phyloP scores from a whole-genome alignment of 2,329 filamentous ascomycete genomes.

The Penicillium sp. region DNA sequence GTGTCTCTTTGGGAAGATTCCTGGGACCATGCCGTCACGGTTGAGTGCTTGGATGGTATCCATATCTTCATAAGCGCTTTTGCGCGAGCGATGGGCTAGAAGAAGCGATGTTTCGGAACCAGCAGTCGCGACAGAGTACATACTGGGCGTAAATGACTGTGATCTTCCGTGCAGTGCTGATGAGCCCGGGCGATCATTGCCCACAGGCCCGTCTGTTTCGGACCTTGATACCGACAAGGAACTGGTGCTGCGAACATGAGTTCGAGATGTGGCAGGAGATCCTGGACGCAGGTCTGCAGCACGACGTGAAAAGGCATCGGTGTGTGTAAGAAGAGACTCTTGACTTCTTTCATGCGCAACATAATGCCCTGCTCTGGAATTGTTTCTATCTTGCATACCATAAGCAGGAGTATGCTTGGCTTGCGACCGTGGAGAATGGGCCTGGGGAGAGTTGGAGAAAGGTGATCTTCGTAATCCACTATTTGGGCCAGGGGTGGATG shows the following conservation, averaged over 20 bases:
- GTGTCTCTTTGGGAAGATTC: conserved; percentile 47
- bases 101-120: conserved; percentile 48
- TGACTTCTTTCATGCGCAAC: conserved; percentile 39
- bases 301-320: conserved; percentile 43
- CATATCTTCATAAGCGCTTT: conserved; percentile 48
- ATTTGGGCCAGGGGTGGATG: conserved; percentile 28
- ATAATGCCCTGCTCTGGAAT: conserved; percentile 32
- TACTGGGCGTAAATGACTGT: conserved; percentile 44
- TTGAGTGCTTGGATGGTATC: conserved; percentile 45
- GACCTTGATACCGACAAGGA: conserved; percentile 44
- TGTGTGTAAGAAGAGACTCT: conserved; percentile 43
- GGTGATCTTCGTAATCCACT: conserved; percentile 30
- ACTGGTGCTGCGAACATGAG: conserved; percentile 45
- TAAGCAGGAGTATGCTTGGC: conserved; percentile 18
- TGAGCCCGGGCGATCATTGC: conserved; percentile 32
- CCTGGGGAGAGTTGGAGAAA: conserved; percentile 23
- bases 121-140: conserved; percentile 47
- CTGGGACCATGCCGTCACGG: conserved; percentile 45
- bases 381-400: conserved; percentile 16
- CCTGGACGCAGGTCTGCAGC: conserved; percentile 36
- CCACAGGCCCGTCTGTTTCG: conserved; percentile 39
- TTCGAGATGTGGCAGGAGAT: conserved; percentile 40
- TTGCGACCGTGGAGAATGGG: conserved; percentile 22
- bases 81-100: conserved; percentile 42
- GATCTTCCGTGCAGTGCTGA: conserved; percentile 33